Percentiles rank a stretch among this genome's conserved stretches.
These are phyloP conservation scores for Polymyxa betae DNA, from an alignment of 208 protist genomes.

Conservation along the genomic window DNA sequence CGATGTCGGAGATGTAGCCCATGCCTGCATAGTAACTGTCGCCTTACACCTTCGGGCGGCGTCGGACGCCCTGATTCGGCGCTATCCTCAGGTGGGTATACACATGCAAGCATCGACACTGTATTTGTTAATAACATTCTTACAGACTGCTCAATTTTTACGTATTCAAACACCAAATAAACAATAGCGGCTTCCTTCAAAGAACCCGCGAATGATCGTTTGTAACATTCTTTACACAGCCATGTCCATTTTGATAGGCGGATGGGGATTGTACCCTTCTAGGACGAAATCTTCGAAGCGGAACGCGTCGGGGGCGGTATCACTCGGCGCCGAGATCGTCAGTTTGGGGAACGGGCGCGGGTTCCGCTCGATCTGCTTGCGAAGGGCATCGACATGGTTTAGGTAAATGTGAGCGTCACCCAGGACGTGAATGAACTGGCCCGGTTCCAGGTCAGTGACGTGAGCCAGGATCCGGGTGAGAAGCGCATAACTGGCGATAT, in stretches of 20 bases:
- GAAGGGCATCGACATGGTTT: constrained; percentile 94
- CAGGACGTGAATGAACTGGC: constrained; percentile 94
- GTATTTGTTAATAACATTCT: too few species aligned
- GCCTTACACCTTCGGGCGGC: neutral
- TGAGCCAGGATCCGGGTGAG: constrained; percentile 84
- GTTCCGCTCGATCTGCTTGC: constrained; percentile 84
- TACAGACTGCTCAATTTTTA: too few species aligned
- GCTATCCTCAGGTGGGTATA: neutral
- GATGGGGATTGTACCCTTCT: constrained; percentile 89
- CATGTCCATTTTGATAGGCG: constrained; percentile 94
- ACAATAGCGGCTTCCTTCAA: too few species aligned
- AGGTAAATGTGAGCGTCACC: constrained; percentile 96
- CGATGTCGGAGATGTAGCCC: neutral
- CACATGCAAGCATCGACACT: neutral
- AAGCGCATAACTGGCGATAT: constrained; percentile 96
- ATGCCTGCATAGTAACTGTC: neutral
- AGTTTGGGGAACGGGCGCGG: constrained; percentile 89
- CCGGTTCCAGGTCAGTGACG: constrained; percentile 86
- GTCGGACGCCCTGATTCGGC: neutral
- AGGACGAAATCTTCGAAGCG: constrained; percentile 87
- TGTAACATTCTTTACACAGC: constrained; percentile 92
- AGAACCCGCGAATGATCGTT: too few species aligned
- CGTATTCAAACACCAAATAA: too few species aligned
- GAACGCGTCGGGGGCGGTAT: constrained; percentile 86
- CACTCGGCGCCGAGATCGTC: constrained; percentile 55